phyloP scores from a whole-genome alignment of 2,329 filamentous ascomycete species.

The Talaromyces sp. region DNA sequence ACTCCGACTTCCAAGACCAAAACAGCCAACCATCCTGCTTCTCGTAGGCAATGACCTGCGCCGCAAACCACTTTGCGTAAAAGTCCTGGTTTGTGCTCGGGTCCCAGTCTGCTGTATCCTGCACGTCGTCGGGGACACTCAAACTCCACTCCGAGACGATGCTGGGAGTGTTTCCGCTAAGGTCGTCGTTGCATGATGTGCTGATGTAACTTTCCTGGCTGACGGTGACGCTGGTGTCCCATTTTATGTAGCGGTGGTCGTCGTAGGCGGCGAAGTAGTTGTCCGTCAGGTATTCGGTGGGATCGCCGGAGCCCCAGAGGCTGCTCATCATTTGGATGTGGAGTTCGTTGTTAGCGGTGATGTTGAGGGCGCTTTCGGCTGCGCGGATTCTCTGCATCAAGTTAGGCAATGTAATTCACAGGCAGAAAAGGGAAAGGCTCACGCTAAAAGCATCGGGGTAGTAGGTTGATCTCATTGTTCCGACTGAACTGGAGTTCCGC shows the following conservation, averaged over 20 bases:
- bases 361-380: slow-evolving; percentile 46
- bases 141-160: slow-evolving; percentile 61
- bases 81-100: slow-evolving; percentile 46
- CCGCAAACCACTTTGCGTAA: slow-evolving; percentile 57
- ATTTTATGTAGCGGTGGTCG: slow-evolving; percentile 60
- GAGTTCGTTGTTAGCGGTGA: slow-evolving; percentile 44
- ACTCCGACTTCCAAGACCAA: slow-evolving; percentile 58
- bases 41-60: slow-evolving; percentile 57
- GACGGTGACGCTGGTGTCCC: slow-evolving; percentile 43
- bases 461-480: slow-evolving; percentile 42
- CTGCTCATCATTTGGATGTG: slow-evolving; percentile 56
- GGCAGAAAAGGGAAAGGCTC: slow-evolving; percentile 13
- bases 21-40: slow-evolving; percentile 54
- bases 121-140: slow-evolving; percentile 48
- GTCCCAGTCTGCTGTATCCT: slow-evolving; percentile 47
- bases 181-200: slow-evolving; percentile 50
- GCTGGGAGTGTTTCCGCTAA: slow-evolving; percentile 44
- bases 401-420: neutral
- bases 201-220: slow-evolving; percentile 51
- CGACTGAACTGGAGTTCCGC: slow-evolving; percentile 34
- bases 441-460: slow-evolving; percentile 49
- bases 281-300: slow-evolving; percentile 45
- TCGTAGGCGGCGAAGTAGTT: slow-evolving; percentile 52
- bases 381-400: slow-evolving; percentile 44
- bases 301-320: slow-evolving; percentile 57